Evolutionary conservation across 768 basidiomycete genomes (phyloP), one percentile per base, ranked within the genome.

Genomic region (Suillus ampliporus): DNA sequence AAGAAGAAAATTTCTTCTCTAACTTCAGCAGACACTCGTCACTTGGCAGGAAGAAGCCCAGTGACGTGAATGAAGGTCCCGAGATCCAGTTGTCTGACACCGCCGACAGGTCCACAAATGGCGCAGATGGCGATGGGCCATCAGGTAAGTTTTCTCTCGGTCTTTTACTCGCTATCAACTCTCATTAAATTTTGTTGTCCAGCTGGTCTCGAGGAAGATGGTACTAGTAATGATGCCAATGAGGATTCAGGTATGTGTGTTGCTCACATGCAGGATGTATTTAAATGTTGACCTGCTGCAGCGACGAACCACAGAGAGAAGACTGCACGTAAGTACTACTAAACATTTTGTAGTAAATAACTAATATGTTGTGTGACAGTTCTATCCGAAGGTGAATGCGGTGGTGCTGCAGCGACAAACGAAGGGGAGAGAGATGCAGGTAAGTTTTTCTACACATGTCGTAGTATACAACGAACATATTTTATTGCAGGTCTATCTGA

Each of bases 131-230:
- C 44, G 4, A 46, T 13, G 44, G 4, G 44, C 1, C 44, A 46
- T 46, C 44, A 46, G n/a, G 44, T 46, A 46, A 21, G 44, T 46
- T 46, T 13, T 46, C 44, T 46, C 11, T 46, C 13, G 21, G 44
- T 23, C 44, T 46, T 40, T 40, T 46, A 13, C 21, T 46, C 21
- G 10, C 21, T 46, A 46, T 46, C 21, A 46, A 46, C 44, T 46
- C n/a, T n/a, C n/a, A n/a, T 44, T 44, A 44, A 44, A n/a, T 44
- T n/a, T 46, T 46, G 44, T 46, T 46, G 10, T 46, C 44, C 44
- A 46, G 44, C 44, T 23, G n/a, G 44, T 46, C 21, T 13, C n/a
- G 11, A 13, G 44, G 44, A 46, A 46, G 21, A 46, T 46, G 13
- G 44, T 46, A 23, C 44, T 46, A 4, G 1, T 21, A 23, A 46